Evolutionary conservation across 352 stramenopile species (phyloP).

Genomic region (Globisporangium perplexum): DNA sequence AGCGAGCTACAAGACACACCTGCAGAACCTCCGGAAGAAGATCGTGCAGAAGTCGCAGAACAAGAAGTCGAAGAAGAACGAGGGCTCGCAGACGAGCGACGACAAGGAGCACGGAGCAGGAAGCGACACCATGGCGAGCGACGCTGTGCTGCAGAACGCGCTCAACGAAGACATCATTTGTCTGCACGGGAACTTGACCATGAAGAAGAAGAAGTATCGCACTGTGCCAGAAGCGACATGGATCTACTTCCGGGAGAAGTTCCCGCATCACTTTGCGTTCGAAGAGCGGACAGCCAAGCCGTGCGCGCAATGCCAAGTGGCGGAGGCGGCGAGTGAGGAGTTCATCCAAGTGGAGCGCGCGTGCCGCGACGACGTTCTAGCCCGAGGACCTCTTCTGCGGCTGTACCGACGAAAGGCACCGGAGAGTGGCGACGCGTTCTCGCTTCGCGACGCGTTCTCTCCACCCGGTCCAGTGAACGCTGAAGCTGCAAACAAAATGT

Average conservation of each 20-base stretch:
- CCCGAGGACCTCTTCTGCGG: slow-evolving; percentile 30
- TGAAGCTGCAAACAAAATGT: slow-evolving; percentile 29
- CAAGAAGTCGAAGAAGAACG: slow-evolving; percentile 15
- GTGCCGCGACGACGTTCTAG: slow-evolving; percentile 56
- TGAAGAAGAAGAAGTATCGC: slow-evolving; percentile 69
- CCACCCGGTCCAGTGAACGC: slow-evolving; percentile 21
- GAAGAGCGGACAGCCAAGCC: slow-evolving; percentile 20
- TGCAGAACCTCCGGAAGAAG: slow-evolving; percentile 43
- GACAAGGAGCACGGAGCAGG: neutral
- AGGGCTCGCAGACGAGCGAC: neutral
- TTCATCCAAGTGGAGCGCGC: slow-evolving; percentile 47
- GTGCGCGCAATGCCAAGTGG: slow-evolving; percentile 47
- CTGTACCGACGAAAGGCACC: slow-evolving; percentile 43
- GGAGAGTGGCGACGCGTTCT: slow-evolving; percentile 24
- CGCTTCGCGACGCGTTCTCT: slow-evolving; percentile 43
- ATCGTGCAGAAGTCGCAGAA: slow-evolving; percentile 23
- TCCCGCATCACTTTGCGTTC: slow-evolving; percentile 34
- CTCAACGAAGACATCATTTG: slow-evolving; percentile 80
- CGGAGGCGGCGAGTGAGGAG: slow-evolving; percentile 44
- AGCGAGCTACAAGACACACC: slow-evolving; percentile 58
- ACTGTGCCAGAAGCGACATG: slow-evolving; percentile 43
- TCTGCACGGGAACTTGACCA: slow-evolving; percentile 48
- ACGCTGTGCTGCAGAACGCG: slow-evolving; percentile 25
- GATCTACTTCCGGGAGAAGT: slow-evolving; percentile 60
- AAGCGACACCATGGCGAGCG: slow-evolving; percentile 4